These are phyloP conservation scores for Hypoxylon sp. DNA, from an alignment of 2,329 filamentous ascomycete genomes.

Conservation along the genomic window DNA sequence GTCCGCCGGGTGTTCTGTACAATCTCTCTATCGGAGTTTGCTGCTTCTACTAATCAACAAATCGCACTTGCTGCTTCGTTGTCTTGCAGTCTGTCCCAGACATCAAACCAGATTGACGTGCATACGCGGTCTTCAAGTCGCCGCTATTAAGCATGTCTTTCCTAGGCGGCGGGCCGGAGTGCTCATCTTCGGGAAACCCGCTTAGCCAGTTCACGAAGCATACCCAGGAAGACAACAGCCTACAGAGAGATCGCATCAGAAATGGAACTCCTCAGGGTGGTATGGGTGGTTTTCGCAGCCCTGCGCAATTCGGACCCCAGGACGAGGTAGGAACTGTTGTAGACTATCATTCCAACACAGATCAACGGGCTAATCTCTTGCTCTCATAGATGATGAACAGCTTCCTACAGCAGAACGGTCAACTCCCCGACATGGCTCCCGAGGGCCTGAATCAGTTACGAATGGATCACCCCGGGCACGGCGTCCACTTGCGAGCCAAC, in stretches of 20 bases:
- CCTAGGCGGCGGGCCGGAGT: constrained; percentile 87
- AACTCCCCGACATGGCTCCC: constrained; percentile 65
- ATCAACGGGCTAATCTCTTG: constrained; percentile 44
- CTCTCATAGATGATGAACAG: constrained; percentile 84
- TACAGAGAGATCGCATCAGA: constrained; percentile 90
- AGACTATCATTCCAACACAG: not conserved
- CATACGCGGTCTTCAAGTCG: not conserved
- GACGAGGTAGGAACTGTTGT: constrained; percentile 70
- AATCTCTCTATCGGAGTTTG: constrained; percentile 4
- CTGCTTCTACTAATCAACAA: not conserved
- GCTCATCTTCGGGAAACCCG: constrained; percentile 95
- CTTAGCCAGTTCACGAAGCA: constrained; percentile 98
- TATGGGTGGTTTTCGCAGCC: constrained; percentile 82
- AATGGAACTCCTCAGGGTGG: constrained; percentile 77
- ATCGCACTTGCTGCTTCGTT: not conserved
- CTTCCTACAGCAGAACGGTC: constrained; percentile 84
- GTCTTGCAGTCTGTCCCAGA: not conserved
- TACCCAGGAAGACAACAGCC: constrained; percentile 92
- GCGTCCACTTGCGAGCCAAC: constrained; percentile 64
- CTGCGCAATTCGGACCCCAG: constrained; percentile 74
- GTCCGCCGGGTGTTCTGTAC: not conserved
- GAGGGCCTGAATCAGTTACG: constrained; percentile 59
- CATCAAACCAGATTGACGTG: not conserved
- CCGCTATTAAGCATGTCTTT: constrained; percentile 80
- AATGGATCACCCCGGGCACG: constrained; percentile 61